These are phyloP conservation scores for Zoysia japonica DNA, from an alignment of 176 grass and related monocot genomes.

Conservation along the genomic window DNA sequence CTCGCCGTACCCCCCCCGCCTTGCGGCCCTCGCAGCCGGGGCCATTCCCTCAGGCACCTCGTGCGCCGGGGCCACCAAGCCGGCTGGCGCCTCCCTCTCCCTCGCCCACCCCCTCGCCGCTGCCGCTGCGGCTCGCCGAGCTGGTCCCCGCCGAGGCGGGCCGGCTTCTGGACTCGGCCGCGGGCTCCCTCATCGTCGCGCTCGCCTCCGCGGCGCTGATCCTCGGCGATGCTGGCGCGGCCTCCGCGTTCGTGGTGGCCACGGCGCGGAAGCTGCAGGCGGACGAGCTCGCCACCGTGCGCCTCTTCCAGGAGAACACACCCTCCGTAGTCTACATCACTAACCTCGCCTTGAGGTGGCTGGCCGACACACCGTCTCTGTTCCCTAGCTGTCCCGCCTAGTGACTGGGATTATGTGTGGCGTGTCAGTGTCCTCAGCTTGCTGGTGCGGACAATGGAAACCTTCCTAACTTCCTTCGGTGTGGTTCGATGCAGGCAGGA, in stretches of 20 bases:
- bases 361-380: not conserved
- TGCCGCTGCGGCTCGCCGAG: conserved; percentile 8
- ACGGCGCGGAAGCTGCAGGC: conserved; percentile 85
- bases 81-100: not conserved
- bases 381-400: too few species aligned
- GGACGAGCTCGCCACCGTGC: conserved; percentile 90
- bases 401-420: not conserved
- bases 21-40: not conserved
- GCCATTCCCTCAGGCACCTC: conserved; percentile 41
- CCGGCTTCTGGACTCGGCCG: conserved; percentile 54
- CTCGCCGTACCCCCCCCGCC: conserved; percentile 22
- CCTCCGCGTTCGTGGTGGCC: conserved; percentile 79
- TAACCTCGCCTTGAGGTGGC: conserved; percentile 78
- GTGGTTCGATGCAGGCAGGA: conserved; percentile 65
- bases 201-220: conserved; percentile 74
- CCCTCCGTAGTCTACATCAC: conserved; percentile 99
- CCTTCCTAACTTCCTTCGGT: not conserved
- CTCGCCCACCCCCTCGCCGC: conserved; percentile 11
- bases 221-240: conserved; percentile 54
- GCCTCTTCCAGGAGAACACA: conserved; percentile 94
- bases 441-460: conserved; percentile 3
- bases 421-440: not conserved
- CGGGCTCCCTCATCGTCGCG: conserved; percentile 56
- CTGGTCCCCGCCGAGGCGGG: conserved; percentile 34
- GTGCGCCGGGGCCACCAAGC: conserved; percentile 17